Evolutionary conservation across 768 basidiomycete species (phyloP), one percentile per base, ranked within the genome.

Genomic region (Jaapia argillacea): DNA sequence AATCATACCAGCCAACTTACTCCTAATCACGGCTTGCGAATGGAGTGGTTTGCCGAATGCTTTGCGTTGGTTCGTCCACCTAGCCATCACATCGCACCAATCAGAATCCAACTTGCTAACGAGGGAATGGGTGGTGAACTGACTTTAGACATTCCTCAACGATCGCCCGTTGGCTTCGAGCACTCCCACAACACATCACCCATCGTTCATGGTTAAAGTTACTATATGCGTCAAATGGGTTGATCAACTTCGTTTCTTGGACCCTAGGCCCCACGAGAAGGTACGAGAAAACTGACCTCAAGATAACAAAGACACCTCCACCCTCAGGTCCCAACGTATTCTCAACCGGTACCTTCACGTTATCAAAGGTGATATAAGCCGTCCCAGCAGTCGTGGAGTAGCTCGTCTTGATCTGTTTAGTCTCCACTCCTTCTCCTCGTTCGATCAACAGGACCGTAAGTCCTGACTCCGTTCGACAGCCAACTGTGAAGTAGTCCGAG

Each of bases 161-260:
- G 56, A 75, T 70, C 20, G 61, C 40, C 24, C 91, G 77, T 51
- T 91, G 88, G 20, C 65, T 58, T 28, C 73, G 66, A 16, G 77
- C 79, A 21, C 75, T 79, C 24, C 74, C 67, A 52, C 85, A 86
- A 57, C 75, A 77, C 85, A 92, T 92, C 22, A 87, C 85, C 89
- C 87, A 93, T 51, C 85, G 82, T 58, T 92, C 91, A 60, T 93
- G 90, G 58, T 94, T 94, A 67, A 94, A 96, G 65, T 94, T 97
- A 49, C 85, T n/a, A n/a, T n/a, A n/a, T n/a, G n/a, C n/a, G n/a
- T n/a, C n/a, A n/a, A n/a, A n/a, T n/a, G n/a, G n/a, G n/a, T n/a
- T n/a, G n/a, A n/a, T n/a, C n/a, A n/a, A n/a, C n/a, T n/a, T n/a
- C n/a, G n/a, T n/a, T n/a, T n/a, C n/a, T n/a, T n/a, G n/a, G n/a